Conservation (phyloP, 129 eudicot genomes). For the Arctium minus region DNA sequence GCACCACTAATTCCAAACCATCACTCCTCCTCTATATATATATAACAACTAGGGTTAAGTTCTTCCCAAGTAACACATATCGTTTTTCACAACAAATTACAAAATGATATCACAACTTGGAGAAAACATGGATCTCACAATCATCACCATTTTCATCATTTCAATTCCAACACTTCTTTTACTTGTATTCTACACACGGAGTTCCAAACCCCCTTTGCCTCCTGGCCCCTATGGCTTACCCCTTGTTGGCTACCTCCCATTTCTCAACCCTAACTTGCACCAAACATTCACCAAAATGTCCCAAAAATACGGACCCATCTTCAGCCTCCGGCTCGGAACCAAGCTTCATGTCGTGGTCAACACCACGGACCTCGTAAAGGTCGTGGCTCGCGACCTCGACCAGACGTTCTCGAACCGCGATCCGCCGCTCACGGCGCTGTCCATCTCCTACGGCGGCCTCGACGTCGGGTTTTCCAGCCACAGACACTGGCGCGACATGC, state of each 20-base stretch:
- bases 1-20: not conserved
- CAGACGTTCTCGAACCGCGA: slow-evolving; percentile 29
- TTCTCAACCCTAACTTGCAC: slow-evolving; percentile 35
- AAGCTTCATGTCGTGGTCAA: slow-evolving; percentile 37
- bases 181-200: slow-evolving; percentile 4
- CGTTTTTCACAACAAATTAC: no score
- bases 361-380: slow-evolving; percentile 24
- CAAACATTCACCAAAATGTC: slow-evolving; percentile 32
- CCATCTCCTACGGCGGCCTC: slow-evolving; percentile 10
- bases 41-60: not conserved
- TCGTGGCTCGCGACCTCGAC: slow-evolving; percentile 26
- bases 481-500: slow-evolving; percentile 26
- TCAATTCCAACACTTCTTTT: not conserved
- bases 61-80: not conserved
- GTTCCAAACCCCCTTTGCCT: slow-evolving; percentile 4
- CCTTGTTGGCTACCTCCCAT: slow-evolving; percentile 34
- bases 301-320: slow-evolving; percentile 31
- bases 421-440: not conserved
- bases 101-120: slow-evolving; percentile 18
- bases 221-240: slow-evolving; percentile 43
- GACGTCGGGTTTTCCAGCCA: slow-evolving; percentile 3
- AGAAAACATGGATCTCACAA: not conserved
- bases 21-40: not conserved
- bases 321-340: slow-evolving; percentile 36
- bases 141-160: slow-evolving; percentile 10